Evolutionary conservation across 176 grass and related monocot genomes (phyloP).

Genomic region (Avena sativa): DNA sequence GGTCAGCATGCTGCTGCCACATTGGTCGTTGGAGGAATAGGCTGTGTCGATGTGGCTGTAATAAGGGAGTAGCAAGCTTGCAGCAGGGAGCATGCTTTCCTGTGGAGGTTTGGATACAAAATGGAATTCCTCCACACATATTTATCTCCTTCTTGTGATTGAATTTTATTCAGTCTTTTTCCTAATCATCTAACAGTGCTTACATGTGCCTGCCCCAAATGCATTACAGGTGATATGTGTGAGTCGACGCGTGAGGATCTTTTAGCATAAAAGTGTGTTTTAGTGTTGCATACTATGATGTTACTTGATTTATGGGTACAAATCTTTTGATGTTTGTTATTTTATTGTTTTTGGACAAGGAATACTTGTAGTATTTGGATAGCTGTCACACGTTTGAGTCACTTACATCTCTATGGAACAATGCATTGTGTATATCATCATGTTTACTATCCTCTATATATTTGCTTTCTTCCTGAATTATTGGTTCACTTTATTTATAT

Average conservation of each 20-base stretch:
- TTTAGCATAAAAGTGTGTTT: background rate
- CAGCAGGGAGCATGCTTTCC: too few species aligned
- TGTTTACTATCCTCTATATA: background rate
- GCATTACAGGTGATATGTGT: too few species aligned
- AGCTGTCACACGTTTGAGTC: background rate
- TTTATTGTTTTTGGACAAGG: background rate
- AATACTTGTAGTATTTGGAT: background rate
- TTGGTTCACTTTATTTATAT: background rate
- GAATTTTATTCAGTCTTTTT: slow-evolving; percentile 13
- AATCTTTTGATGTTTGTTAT: background rate
- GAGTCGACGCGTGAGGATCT: background rate
- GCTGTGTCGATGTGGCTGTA: too few species aligned
- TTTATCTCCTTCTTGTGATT: too few species aligned
- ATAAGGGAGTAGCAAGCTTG: too few species aligned
- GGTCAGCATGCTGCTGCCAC: too few species aligned
- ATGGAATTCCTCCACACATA: too few species aligned
- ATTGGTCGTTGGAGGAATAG: too few species aligned
- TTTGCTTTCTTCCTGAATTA: slow-evolving; percentile 2
- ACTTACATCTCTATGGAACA: slow-evolving; percentile 1
- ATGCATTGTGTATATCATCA: background rate
- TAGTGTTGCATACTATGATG: slow-evolving; percentile 6
- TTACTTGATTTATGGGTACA: background rate
- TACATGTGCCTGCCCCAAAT: too few species aligned
- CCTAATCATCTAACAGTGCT: too few species aligned
- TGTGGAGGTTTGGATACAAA: too few species aligned